Evolutionary conservation across 176 grass and related monocot species (phyloP), one percentile per base, ranked within the genome.

Genomic region (Avena sativa): DNA sequence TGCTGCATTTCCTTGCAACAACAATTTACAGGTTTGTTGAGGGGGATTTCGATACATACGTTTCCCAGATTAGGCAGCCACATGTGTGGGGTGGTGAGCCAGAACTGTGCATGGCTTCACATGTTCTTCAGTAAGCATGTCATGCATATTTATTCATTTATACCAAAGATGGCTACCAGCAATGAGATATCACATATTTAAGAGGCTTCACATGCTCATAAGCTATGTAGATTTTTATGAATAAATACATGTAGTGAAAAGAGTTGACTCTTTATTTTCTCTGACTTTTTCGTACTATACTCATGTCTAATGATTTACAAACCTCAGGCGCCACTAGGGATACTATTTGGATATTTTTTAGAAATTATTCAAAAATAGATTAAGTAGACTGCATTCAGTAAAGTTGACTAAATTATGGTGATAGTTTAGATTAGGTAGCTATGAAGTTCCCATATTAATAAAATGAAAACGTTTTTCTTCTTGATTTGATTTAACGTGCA

Each of bases 1-100:
- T 57, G 3, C 21, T 56, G 49, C 25, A 43, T 90, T 46, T 79
- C 8, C 12, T 63, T 40, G 26, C 69, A 50, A 66, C 26, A 30
- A 32, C 19, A 38, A 63, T 40, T 62, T 59, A 21, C 77, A 99
- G 97, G 94, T 76, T 94, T 79, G 49, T 96, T 50, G 97, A 99
- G 68, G 94, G 94, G 19, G 92, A 94, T 91, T 99, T 99, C 5
- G 87, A 99, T 87, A 53, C 23, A 83, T 86, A 99, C 79, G 92
- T 96, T 55, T 90, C 97, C 5, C 82, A 94, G 75, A 96, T 96
- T 69, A 94, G 92, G 46, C 76, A 90, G 67, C 91, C 92, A 52
- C 73, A 76, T 76, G 73, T 76, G 48, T 76, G 73, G 73, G 73
- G 73, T 76, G 73, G 73, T 76, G 73, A 76, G 47, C 73, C 73